phyloP scores from a whole-genome alignment of 1,284 basidiomycete species.

The Apiotrichum montevideense region DNA sequence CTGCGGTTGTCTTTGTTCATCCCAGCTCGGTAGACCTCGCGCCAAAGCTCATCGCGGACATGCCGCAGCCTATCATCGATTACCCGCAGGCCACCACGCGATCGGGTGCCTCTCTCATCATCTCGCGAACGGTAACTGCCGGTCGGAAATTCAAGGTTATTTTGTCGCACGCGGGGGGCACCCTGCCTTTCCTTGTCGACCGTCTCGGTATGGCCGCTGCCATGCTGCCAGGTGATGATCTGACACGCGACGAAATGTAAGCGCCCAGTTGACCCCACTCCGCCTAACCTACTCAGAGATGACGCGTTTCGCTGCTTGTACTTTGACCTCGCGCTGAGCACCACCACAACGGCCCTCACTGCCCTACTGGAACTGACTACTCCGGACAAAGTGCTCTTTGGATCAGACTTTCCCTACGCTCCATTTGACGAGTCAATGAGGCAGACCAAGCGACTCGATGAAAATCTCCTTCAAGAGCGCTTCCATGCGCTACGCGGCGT shows the following conservation, averaged over 20 bases:
- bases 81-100: constrained; percentile 8
- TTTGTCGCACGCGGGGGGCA: constrained; percentile 6
- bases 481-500: background rate
- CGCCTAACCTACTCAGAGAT: background rate
- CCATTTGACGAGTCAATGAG: background rate
- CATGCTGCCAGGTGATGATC: background rate
- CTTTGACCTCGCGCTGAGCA: constrained; percentile 5
- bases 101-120: background rate
- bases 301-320: background rate
- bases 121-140: constrained; percentile 1
- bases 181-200: constrained; percentile 4
- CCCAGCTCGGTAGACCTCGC: background rate
- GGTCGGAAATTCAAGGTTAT: constrained; percentile 3
- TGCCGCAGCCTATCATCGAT: constrained; percentile 9
- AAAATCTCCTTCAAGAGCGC: background rate
- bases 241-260: background rate
- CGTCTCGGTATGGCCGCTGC: background rate
- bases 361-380: constrained; percentile 1
- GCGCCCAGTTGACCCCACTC: background rate
- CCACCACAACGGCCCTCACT: background rate
- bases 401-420: constrained; percentile 5
- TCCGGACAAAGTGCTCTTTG: constrained; percentile 5
- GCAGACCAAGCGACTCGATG: constrained; percentile 5
- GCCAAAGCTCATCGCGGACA: background rate
- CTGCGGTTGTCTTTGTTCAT: constrained; percentile 5